Percentiles rank a stretch among this genome's conserved stretches.
Conservation (phyloP, 805 yeast species). For the Yamadazyma sp. region DNA sequence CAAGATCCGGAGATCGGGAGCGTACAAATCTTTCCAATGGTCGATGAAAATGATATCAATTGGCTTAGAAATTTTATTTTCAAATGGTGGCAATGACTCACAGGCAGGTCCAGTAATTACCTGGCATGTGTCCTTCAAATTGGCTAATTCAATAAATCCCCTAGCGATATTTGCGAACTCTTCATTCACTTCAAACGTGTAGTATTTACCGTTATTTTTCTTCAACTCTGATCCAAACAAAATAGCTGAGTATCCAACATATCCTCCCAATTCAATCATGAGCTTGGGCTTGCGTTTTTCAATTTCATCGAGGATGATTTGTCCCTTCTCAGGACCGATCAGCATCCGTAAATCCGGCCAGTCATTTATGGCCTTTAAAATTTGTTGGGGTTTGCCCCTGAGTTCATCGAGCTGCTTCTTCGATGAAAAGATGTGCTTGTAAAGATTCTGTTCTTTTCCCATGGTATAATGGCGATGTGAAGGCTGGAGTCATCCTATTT, state of each 20-base stretch:
- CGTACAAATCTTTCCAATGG: slow-evolving; percentile 38
- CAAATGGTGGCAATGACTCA: slow-evolving; percentile 25
- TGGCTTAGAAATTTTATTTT: slow-evolving; percentile 2
- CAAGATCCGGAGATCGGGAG: slow-evolving; percentile 42
- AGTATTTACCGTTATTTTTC: slow-evolving; percentile 28
- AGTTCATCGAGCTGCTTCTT: slow-evolving; percentile 20
- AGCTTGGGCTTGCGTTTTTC: slow-evolving; percentile 22
- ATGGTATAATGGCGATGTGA: too few relatives aligned
- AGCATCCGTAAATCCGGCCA: slow-evolving; percentile 28
- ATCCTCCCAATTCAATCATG: slow-evolving; percentile 35
- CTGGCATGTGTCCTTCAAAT: slow-evolving; percentile 28
- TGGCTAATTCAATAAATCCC: slow-evolving; percentile 32
- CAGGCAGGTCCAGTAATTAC: slow-evolving; percentile 35
- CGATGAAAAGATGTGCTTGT: slow-evolving; percentile 26
- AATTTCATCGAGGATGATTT: slow-evolving; percentile 25
- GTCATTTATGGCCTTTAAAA: slow-evolving; percentile 32
- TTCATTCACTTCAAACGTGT: slow-evolving; percentile 31
- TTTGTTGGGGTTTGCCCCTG: slow-evolving; percentile 31
- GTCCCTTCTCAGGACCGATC: slow-evolving; percentile 32
- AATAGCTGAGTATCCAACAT: slow-evolving; percentile 39
- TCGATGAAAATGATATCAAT: slow-evolving; percentile 42
- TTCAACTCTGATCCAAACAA: slow-evolving; percentile 28
- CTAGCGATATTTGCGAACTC: slow-evolving; percentile 32
- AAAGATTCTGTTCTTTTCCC: slow-evolving; percentile 26
- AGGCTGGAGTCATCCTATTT: too few relatives aligned